Conservation (phyloP, 2,329 filamentous ascomycete genomes). For the Fusarium floridanum region DNA sequence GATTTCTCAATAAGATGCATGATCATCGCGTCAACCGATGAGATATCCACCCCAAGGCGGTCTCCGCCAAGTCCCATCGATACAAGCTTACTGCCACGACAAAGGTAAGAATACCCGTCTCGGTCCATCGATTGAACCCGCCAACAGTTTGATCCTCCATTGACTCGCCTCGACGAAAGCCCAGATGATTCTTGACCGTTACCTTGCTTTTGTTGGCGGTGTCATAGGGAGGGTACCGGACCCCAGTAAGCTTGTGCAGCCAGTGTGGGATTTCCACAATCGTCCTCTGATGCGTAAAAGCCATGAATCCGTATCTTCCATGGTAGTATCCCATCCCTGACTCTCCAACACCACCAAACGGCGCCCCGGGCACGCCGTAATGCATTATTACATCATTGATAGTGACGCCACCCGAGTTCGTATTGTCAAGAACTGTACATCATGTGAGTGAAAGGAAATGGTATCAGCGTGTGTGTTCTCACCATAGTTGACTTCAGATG, state of each 20-base stretch:
- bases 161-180: background rate
- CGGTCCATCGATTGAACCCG: background rate
- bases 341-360: constrained; percentile 62
- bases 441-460: background rate
- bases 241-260: constrained; percentile 32
- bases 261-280: constrained; percentile 45
- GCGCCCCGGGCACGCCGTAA: constrained; percentile 52
- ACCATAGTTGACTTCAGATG: background rate
- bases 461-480: background rate
- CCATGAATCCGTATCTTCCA: constrained; percentile 56
- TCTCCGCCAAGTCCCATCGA: background rate
- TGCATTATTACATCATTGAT: constrained; percentile 60
- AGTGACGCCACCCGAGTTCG: constrained; percentile 56
- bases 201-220: background rate
- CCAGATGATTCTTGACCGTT: background rate
- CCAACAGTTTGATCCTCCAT: background rate
- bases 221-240: background rate
- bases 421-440: background rate
- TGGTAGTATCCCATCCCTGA: constrained; percentile 60
- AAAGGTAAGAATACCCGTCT: background rate
- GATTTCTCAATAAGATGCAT: background rate
- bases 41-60: background rate
- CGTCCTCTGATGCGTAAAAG: constrained; percentile 49
- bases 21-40: background rate
- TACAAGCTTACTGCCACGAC: background rate